Conservation (phyloP, 768 basidiomycete genomes). For the Tricholoma flavovirens region DNA sequence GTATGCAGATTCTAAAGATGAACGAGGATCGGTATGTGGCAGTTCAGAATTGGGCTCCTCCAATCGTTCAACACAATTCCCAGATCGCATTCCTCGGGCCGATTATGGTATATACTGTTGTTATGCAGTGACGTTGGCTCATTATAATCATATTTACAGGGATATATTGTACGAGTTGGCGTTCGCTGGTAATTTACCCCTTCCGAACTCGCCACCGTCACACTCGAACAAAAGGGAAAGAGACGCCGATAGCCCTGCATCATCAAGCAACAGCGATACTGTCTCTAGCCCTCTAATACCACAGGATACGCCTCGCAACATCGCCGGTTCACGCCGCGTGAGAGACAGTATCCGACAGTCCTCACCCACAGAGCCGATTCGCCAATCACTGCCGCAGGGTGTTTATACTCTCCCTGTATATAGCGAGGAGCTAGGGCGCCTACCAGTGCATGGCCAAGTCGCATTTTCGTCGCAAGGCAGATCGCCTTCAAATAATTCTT, state of each 20-base stretch:
- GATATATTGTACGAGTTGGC: constrained; percentile 71
- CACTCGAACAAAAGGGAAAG: constrained; percentile 56
- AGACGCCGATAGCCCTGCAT: constrained; percentile 45
- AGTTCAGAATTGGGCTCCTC: not conserved
- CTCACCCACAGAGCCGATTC: not conserved
- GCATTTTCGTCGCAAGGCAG: not conserved
- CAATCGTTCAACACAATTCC: not conserved
- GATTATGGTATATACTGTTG: constrained; percentile 35
- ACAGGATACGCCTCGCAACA: constrained; percentile 21
- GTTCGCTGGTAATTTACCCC: constrained; percentile 62
- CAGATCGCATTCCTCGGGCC: constrained; percentile 40
- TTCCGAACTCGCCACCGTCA: constrained; percentile 52
- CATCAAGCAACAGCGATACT: constrained; percentile 6
- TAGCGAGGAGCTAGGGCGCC: constrained; percentile 51
- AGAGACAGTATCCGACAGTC: constrained; percentile 9
- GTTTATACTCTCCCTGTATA: constrained; percentile 46
- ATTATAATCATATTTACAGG: constrained; percentile 35
- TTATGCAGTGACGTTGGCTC: constrained; percentile 18
- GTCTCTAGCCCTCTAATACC: constrained; percentile 7
- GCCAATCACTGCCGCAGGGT: constrained; percentile 1
- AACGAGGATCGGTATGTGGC: constrained; percentile 30
- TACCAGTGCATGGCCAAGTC: constrained; percentile 38
- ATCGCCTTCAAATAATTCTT: not conserved
- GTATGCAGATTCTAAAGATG: constrained; percentile 46
- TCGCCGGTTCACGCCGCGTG: constrained; percentile 34